Percentiles rank a stretch among this genome's conserved stretches.
Evolutionary conservation across 108 stramenopile species (phyloP).

Genomic region (Cyclotella sp.): DNA sequence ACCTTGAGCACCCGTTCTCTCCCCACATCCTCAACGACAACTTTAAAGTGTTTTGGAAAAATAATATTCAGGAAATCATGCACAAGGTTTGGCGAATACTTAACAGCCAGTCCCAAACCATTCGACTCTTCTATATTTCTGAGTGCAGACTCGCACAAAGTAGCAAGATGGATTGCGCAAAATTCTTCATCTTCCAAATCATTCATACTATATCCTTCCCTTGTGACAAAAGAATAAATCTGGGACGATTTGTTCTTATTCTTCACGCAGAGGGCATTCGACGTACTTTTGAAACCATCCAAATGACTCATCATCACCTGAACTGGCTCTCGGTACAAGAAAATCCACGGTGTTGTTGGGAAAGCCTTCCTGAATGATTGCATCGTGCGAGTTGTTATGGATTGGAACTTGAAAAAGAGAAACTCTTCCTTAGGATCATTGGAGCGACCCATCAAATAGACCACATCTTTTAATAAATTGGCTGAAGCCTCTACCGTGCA

Average conservation of each 20-base stretch:
- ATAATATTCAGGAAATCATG: conserved; percentile 58
- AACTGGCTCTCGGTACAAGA: conserved; percentile 94
- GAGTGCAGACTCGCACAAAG: conserved; percentile 75
- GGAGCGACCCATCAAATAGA: conserved; percentile 82
- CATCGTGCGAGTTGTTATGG: conserved; percentile 71
- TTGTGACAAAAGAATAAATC: conserved; percentile 37
- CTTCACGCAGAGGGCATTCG: conserved; percentile 66
- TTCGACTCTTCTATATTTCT: conserved; percentile 43
- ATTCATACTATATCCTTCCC: conserved; percentile 41
- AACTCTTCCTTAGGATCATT: conserved; percentile 69
- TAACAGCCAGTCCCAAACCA: conserved; percentile 68
- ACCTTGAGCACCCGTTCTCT: conserved; percentile 61
- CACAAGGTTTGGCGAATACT: conserved; percentile 64
- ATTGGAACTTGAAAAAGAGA: conserved; percentile 97
- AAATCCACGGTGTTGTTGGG: conserved; percentile 93
- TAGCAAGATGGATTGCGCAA: conserved; percentile 87
- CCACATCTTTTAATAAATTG: conserved; percentile 61
- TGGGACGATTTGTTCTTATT: conserved; percentile 42
- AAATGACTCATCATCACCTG: conserved; percentile 94
- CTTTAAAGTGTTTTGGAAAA: conserved; percentile 65
- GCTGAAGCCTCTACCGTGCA: conserved; percentile 54
- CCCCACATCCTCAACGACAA: conserved; percentile 39
- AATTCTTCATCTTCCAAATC: conserved; percentile 62
- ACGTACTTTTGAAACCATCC: conserved; percentile 26
- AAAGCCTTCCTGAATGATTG: conserved; percentile 81